Evolutionary conservation across 139 green algal genomes (phyloP).

Genomic region (Micromonas commoda): DNA sequence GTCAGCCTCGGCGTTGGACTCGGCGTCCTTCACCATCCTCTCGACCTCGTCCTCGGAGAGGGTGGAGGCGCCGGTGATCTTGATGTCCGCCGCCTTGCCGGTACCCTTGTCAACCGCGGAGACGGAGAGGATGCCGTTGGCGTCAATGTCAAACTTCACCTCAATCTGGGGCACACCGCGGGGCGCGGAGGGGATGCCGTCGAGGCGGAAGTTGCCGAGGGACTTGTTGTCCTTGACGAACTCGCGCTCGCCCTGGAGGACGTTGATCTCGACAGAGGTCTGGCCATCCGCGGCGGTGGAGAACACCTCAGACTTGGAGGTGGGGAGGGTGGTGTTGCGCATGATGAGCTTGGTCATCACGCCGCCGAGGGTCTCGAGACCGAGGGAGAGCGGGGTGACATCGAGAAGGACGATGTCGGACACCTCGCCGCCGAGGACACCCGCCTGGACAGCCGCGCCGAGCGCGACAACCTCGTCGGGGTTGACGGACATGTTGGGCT

Average conservation of each 20-base stretch:
- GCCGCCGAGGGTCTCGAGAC: slow-evolving; percentile 93
- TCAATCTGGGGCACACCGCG: slow-evolving; percentile 91
- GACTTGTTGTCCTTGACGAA: slow-evolving; percentile 96
- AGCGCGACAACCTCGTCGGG: slow-evolving; percentile 98
- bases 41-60: slow-evolving; percentile 79
- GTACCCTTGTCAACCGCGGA: slow-evolving; percentile 87
- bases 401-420: slow-evolving; percentile 96
- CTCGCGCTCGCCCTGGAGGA: slow-evolving; percentile 79
- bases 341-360: slow-evolving; percentile 97
- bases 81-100: slow-evolving; percentile 94
- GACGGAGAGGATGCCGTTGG: slow-evolving; percentile 95
- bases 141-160: slow-evolving; percentile 99
- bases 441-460: slow-evolving; percentile 87
- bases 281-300: slow-evolving; percentile 92
- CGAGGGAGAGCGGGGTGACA: slow-evolving; percentile 91
- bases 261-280: slow-evolving; percentile 96
- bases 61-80: slow-evolving; percentile 86
- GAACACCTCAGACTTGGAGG: slow-evolving; percentile 93
- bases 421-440: slow-evolving; percentile 64
- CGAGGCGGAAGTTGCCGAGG: slow-evolving; percentile 90
- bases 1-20: slow-evolving; percentile 85
- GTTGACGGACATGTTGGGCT: slow-evolving; percentile 96
- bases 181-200: slow-evolving; percentile 92
- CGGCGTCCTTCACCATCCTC: slow-evolving; percentile 91
- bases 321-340: slow-evolving; percentile 95